Evolutionary conservation across 2,329 filamentous ascomycete genomes (phyloP).

Genomic region (Parasarocladium wereldwijsianum): DNA sequence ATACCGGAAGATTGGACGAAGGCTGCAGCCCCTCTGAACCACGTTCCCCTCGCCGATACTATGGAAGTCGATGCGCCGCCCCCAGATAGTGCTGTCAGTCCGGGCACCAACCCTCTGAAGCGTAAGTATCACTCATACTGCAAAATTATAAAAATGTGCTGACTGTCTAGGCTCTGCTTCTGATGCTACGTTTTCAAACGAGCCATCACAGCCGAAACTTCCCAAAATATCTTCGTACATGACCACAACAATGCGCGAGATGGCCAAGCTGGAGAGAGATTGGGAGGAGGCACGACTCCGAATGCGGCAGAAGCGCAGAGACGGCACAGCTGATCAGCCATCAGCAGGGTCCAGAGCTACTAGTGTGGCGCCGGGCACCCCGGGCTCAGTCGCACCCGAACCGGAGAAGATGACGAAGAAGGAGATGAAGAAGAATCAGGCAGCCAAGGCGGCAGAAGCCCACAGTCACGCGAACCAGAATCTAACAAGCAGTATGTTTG

Average conservation of each 20-base stretch:
- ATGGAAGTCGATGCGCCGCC: slow-evolving; percentile 13
- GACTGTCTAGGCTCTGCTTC: slow-evolving; percentile 20
- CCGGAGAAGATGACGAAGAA: slow-evolving; percentile 71
- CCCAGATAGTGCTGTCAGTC: slow-evolving; percentile 14
- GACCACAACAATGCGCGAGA: slow-evolving; percentile 40
- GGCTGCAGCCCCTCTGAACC: slow-evolving; percentile 43
- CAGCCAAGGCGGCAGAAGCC: slow-evolving; percentile 64
- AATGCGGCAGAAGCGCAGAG: slow-evolving; percentile 50
- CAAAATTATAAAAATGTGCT: neutral
- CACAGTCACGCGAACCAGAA: slow-evolving; percentile 73
- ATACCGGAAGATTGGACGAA: slow-evolving; percentile 64
- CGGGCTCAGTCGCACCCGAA: slow-evolving; percentile 48
- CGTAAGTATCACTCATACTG: slow-evolving; percentile 29
- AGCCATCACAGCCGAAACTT: slow-evolving; percentile 30
- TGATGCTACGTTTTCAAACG: slow-evolving; percentile 20
- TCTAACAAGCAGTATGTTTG: slow-evolving; percentile 62
- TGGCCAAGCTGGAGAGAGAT: slow-evolving; percentile 52
- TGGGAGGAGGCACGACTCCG: slow-evolving; percentile 58
- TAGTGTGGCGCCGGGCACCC: slow-evolving; percentile 44
- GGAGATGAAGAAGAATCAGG: slow-evolving; percentile 60
- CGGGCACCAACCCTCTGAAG: slow-evolving; percentile 41
- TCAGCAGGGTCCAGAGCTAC: slow-evolving; percentile 35
- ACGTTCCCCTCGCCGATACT: slow-evolving; percentile 17
- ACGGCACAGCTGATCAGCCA: slow-evolving; percentile 37
- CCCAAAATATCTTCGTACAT: slow-evolving; percentile 35